A percentile compares a stretch with the other conserved stretches of the same genome.
Evolutionary conservation across 2,329 filamentous ascomycete genomes (phyloP).

Genomic region (Colletotrichum trifolii): DNA sequence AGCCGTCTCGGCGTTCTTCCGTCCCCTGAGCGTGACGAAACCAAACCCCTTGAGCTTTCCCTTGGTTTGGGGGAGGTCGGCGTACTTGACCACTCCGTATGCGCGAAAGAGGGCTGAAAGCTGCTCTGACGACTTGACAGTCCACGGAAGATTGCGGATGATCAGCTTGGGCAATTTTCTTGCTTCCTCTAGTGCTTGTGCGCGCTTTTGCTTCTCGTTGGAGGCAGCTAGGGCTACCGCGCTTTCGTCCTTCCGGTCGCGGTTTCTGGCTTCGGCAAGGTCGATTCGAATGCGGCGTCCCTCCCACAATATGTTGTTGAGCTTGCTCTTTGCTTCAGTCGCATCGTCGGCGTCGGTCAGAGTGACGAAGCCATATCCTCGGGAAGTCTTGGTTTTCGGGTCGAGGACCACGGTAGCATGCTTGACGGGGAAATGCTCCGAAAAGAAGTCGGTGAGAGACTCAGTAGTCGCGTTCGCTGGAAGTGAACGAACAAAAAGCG

Average conservation of each 20-base stretch:
- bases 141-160: conserved; percentile 95
- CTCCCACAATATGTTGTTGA: conserved; percentile 81
- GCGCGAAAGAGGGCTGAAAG: conserved; percentile 82
- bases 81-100: conserved; percentile 91
- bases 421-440: conserved; percentile 92
- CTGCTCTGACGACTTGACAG: conserved; percentile 87
- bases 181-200: conserved; percentile 70
- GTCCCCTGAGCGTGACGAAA: conserved; percentile 88
- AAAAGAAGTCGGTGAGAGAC: conserved; percentile 87
- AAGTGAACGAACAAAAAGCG: conserved; percentile 92
- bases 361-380: conserved; percentile 96
- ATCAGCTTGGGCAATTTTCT: conserved; percentile 80
- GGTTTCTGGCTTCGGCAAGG: conserved; percentile 85
- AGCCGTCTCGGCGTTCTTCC: conserved; percentile 91
- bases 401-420: conserved; percentile 94
- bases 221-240: conserved; percentile 50
- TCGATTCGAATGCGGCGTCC: conserved; percentile 88
- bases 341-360: conserved; percentile 96
- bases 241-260: conserved; percentile 57
- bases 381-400: conserved; percentile 84
- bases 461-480: conserved; percentile 83
- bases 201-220: conserved; percentile 62
- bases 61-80: conserved; percentile 83
- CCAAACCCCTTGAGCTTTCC: conserved; percentile 87
- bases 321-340: conserved; percentile 79